phyloP scores from a whole-genome alignment of 805 yeast species.

The Zygotorulaspora sp. region DNA sequence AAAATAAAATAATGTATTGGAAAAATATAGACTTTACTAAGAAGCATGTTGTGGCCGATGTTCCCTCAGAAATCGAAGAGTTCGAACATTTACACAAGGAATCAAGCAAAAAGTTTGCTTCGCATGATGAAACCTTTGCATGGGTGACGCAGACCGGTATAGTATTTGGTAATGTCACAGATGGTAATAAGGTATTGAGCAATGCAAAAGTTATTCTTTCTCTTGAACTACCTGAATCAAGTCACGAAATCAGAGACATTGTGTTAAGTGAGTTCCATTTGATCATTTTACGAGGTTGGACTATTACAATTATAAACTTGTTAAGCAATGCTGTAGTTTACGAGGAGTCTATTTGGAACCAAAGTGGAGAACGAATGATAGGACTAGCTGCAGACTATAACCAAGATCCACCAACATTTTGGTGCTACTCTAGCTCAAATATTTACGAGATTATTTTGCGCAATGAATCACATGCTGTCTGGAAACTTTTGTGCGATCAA shows the following conservation, averaged over 20 bases:
- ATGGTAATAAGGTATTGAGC: slow-evolving; percentile 27
- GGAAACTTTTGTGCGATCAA: slow-evolving; percentile 58
- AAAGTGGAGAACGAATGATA: slow-evolving; percentile 36
- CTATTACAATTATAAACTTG: slow-evolving; percentile 46
- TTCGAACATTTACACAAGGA: slow-evolving; percentile 36
- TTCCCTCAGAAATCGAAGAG: slow-evolving; percentile 37
- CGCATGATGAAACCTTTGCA: slow-evolving; percentile 36
- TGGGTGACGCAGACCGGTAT: slow-evolving; percentile 48
- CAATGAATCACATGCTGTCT: slow-evolving; percentile 67
- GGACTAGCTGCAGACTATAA: slow-evolving; percentile 50
- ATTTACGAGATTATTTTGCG: slow-evolving; percentile 69
- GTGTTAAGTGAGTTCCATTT: slow-evolving; percentile 53
- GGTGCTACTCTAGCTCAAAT: slow-evolving; percentile 61
- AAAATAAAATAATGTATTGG: slow-evolving; percentile 25
- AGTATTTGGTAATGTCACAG: slow-evolving; percentile 38
- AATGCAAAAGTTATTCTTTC: slow-evolving; percentile 39
- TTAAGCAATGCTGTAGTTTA: slow-evolving; percentile 46
- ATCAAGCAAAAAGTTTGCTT: slow-evolving; percentile 33
- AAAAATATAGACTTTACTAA: slow-evolving; percentile 10
- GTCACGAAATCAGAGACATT: slow-evolving; percentile 37
- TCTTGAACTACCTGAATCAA: slow-evolving; percentile 38
- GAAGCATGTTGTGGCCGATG: slow-evolving; percentile 17
- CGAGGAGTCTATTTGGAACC: slow-evolving; percentile 38
- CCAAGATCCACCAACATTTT: slow-evolving; percentile 49
- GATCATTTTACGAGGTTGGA: slow-evolving; percentile 42